Evolutionary conservation across 1,139 yeast genomes (phyloP).

Genomic region (Groenewaldozyma auringiensis): DNA sequence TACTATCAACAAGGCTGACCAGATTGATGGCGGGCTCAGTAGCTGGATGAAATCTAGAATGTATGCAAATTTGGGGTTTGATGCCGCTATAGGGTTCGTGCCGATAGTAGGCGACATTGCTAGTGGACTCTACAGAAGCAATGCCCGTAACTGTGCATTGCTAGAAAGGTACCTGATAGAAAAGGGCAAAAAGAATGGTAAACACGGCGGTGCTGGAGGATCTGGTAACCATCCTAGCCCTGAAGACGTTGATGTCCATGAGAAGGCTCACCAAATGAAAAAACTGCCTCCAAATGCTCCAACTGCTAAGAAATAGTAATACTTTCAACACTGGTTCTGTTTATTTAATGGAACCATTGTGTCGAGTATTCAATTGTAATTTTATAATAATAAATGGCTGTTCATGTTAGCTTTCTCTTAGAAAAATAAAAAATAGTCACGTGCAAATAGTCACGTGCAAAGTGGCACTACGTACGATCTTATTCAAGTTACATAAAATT

Average conservation of each 20-base stretch:
- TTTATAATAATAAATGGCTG: no score
- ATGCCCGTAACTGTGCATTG: constrained; percentile 61
- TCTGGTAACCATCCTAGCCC: not conserved
- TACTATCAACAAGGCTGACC: constrained; percentile 43
- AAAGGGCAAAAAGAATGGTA: constrained; percentile 27
- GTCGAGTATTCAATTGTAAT: no score
- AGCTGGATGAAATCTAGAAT: constrained; percentile 41
- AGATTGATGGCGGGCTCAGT: constrained; percentile 63
- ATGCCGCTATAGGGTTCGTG: constrained; percentile 60
- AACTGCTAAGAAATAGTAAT: not conserved
- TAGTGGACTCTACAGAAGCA: constrained; percentile 63
- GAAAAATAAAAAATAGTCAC: no score
- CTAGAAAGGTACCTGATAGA: constrained; percentile 50
- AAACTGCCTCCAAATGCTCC: not conserved
- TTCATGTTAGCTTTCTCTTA: no score
- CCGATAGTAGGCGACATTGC: constrained; percentile 69
- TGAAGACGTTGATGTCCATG: not conserved
- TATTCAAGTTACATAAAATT: no score
- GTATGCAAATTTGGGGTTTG: constrained; percentile 54
- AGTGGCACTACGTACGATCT: no score
- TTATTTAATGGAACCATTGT: no score
- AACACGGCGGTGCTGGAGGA: not conserved
- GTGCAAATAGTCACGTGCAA: no score
- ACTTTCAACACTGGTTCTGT: constrained; percentile 1
- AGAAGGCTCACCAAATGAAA: not conserved